Conservation (phyloP, 139 green algal species). For the Deuterostichococcus epilithicus region DNA sequence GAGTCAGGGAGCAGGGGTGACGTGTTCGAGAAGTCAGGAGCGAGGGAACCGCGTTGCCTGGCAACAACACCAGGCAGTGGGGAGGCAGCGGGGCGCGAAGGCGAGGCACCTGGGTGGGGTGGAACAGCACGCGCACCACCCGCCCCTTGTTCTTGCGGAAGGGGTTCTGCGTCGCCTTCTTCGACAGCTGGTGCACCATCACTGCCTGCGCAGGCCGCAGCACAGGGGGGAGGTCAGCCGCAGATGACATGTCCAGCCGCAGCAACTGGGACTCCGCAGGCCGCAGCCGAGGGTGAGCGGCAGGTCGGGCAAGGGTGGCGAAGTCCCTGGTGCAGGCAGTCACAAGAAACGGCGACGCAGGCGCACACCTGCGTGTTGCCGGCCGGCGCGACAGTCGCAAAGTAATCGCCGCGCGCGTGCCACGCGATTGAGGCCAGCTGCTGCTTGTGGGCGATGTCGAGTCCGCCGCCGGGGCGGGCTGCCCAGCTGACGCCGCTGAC, state of each 20-base stretch:
- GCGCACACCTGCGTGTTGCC: conserved; percentile 65
- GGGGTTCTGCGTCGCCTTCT: conserved; percentile 77
- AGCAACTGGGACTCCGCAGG: background rate
- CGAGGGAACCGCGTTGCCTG: no score
- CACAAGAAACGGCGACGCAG: no score
- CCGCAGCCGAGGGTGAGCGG: background rate
- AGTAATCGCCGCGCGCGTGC: conserved; percentile 92
- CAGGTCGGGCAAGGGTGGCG: background rate
- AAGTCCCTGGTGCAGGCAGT: background rate
- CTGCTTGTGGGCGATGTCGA: conserved; percentile 40
- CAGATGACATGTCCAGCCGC: no score
- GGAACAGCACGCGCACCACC: conserved; percentile 80
- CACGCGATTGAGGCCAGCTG: conserved; percentile 67
- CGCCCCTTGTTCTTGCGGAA: conserved; percentile 90
- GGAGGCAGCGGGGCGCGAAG: no score
- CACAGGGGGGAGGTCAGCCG: background rate
- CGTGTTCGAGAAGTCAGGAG: no score
- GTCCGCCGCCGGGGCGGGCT: conserved; percentile 14
- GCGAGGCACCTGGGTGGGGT: conserved; percentile 58
- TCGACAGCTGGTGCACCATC: conserved; percentile 92
- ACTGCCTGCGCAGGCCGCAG: conserved; percentile 62
- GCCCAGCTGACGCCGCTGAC: background rate
- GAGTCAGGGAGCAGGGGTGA: no score
- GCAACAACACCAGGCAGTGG: no score
- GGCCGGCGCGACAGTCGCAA: conserved; percentile 71